Base-by-base conservation (phyloP, 129 eudicot species). In the Flaveria trinervia region DNA sequence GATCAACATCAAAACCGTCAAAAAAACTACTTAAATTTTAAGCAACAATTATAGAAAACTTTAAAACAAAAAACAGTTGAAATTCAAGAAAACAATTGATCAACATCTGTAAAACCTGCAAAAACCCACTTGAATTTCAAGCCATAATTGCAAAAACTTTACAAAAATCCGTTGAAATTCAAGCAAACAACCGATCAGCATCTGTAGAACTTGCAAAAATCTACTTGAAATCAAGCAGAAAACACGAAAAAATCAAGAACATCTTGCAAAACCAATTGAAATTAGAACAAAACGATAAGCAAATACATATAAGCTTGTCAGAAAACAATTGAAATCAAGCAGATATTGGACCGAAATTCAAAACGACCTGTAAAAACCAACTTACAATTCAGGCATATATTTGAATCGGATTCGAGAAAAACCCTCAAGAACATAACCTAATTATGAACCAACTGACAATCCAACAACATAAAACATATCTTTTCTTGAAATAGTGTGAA, bases 401-500 rank as follows among this genome's bases (percentile, higher is more conserved):
- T 10, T 9, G 30, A 44, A 16, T 17, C 25, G 62, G 18, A 69
- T 44, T 78, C 23, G 22, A 56, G 30, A 55, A 13, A 46, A 44
- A 48, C 3, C 14, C 1, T 13, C 7, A 17, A 28, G 41, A 65
- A 18, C 23, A 50, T 18, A 73, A 20, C 44, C 22, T 33, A 64
- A 30, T 14, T 30, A 55, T 36, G 23, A 75, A 62, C 71, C 64
- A 51, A 9, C 6, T 26, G 8, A 71, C 44, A 71, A 75, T 23
- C 70, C 49, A 78, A 70, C 62, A 60, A 14, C 7, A 41, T 25
- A 10, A 20, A 13, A 39, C 2, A 62, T 22, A 1, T 30, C 0
- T 70, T n/a, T 48, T 7, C 17, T 36, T 51, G 56, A 68, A 12
- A 39, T 65, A 80, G 76, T 80, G 76, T 74, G 79, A 67, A 67